Percentiles rank a stretch among this genome's conserved stretches.
Evolutionary conservation across 2,329 filamentous ascomycete genomes (phyloP).

Genomic region (Macrophomina pseudophaseolina): DNA sequence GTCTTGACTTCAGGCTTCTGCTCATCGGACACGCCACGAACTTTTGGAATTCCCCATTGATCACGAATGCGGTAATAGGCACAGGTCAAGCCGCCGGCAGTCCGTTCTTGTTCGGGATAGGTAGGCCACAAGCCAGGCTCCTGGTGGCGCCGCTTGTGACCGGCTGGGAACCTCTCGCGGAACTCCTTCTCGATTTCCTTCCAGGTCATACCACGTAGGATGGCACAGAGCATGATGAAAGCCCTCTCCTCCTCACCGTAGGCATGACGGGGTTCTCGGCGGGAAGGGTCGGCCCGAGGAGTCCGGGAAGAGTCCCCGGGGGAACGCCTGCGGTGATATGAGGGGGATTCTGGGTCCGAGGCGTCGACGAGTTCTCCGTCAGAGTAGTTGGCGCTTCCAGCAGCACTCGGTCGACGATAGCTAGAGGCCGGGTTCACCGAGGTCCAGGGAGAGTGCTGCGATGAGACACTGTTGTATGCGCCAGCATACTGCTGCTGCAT

Average conservation of each 20-base stretch:
- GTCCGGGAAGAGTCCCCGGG: background rate
- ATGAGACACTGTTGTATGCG: background rate
- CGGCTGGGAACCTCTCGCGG: slow-evolving; percentile 20
- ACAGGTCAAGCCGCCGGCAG: slow-evolving; percentile 21
- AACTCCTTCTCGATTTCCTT: slow-evolving; percentile 26
- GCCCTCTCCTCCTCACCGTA: slow-evolving; percentile 27
- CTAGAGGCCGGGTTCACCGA: slow-evolving; percentile 9
- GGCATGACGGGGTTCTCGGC: slow-evolving; percentile 22
- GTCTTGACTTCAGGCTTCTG: slow-evolving; percentile 23
- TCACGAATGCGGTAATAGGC: slow-evolving; percentile 27
- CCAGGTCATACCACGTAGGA: slow-evolving; percentile 25
- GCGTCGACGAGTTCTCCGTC: slow-evolving; percentile 13
- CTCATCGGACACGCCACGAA: slow-evolving; percentile 25
- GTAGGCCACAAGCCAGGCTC: slow-evolving; percentile 24
- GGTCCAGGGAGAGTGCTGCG: slow-evolving; percentile 11
- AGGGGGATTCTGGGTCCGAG: slow-evolving; percentile 9
- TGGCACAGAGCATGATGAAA: slow-evolving; percentile 26
- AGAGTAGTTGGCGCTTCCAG: slow-evolving; percentile 11
- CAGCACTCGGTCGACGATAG: slow-evolving; percentile 17
- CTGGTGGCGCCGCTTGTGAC: slow-evolving; percentile 23
- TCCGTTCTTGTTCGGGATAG: slow-evolving; percentile 25
- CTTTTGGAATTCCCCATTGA: slow-evolving; percentile 25
- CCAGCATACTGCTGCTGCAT: slow-evolving; percentile 9
- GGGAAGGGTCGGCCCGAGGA: background rate
- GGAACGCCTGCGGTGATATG: background rate